These are phyloP conservation scores for Triglochin maritima DNA, from an alignment of 106 monocot genomes.

Conservation along the genomic window DNA sequence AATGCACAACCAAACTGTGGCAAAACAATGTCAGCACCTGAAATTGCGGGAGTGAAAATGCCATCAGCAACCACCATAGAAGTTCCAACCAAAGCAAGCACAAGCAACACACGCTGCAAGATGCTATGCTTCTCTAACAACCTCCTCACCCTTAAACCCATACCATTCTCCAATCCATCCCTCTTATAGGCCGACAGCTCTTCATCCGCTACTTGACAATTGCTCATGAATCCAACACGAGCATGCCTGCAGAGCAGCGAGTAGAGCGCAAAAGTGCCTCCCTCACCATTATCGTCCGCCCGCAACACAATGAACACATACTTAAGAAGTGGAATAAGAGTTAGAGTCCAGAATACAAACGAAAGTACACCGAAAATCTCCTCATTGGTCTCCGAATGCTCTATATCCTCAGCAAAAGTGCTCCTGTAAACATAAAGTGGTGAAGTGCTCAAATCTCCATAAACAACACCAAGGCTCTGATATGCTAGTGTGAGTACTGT, in stretches of 20 bases:
- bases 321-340: conserved; percentile 20
- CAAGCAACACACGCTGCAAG: conserved; percentile 44
- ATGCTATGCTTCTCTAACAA: conserved; percentile 59
- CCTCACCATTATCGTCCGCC: conserved; percentile 20
- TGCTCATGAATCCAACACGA: conserved; percentile 54
- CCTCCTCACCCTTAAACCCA: conserved; percentile 9
- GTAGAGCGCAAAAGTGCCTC: conserved; percentile 85
- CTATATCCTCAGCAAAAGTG: conserved; percentile 15
- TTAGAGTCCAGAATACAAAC: conserved; percentile 21
- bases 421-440: conserved; percentile 22
- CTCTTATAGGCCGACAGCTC: conserved; percentile 55
- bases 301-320: conserved; percentile 24
- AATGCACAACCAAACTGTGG: too few species aligned
- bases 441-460: conserved; percentile 20
- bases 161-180: neutral
- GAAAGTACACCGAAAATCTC: conserved; percentile 24
- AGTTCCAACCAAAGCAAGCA: conserved; percentile 66
- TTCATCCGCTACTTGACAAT: conserved; percentile 53
- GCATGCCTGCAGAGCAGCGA: conserved; percentile 79
- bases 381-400: conserved; percentile 16
- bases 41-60: conserved; percentile 79
- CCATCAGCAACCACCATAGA: conserved; percentile 98
- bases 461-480: conserved; percentile 25
- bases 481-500: conserved; percentile 17
- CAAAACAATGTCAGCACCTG: conserved; percentile 29